Evolutionary conservation across 2,329 filamentous ascomycete species (phyloP).

Genomic region (Dryadomyces quercus-mongolicae): DNA sequence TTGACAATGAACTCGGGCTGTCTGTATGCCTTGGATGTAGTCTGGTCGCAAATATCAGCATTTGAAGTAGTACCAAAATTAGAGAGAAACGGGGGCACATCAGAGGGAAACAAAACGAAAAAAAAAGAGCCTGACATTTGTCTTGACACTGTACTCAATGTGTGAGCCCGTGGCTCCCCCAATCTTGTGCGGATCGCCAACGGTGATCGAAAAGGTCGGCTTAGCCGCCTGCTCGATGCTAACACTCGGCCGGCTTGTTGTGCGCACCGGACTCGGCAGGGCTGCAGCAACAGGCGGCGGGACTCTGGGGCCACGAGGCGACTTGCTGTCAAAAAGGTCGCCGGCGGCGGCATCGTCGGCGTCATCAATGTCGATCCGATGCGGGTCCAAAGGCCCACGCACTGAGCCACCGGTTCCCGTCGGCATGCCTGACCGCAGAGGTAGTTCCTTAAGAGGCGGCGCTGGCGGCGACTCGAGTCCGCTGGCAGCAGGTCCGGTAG

Average conservation of each 20-base stretch:
- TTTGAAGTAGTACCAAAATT: background rate
- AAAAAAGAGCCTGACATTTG: constrained; percentile 48
- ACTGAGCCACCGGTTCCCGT: constrained; percentile 22
- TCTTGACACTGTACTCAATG: constrained; percentile 93
- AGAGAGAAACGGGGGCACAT: background rate
- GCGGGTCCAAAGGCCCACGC: constrained; percentile 38
- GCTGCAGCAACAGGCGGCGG: constrained; percentile 54
- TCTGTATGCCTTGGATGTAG: constrained; percentile 89
- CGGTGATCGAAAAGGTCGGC: constrained; percentile 78
- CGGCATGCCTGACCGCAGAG: constrained; percentile 47
- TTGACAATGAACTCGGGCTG: constrained; percentile 89
- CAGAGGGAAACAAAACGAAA: background rate
- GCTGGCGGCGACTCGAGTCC: constrained; percentile 42
- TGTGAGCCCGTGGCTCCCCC: constrained; percentile 94
- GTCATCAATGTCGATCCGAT: constrained; percentile 56
- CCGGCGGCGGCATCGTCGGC: constrained; percentile 39
- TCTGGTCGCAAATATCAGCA: constrained; percentile 36
- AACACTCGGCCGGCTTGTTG: constrained; percentile 59
- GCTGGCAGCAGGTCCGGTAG: background rate
- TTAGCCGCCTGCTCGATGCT: constrained; percentile 90
- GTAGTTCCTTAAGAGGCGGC: constrained; percentile 54
- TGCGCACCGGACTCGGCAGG: constrained; percentile 36
- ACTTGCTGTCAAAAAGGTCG: constrained; percentile 12
- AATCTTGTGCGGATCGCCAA: constrained; percentile 96
- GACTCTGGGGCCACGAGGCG: constrained; percentile 40